These are phyloP conservation scores for Quercus berberidifolia DNA, from an alignment of 306 rosid species.

Conservation along the genomic window DNA sequence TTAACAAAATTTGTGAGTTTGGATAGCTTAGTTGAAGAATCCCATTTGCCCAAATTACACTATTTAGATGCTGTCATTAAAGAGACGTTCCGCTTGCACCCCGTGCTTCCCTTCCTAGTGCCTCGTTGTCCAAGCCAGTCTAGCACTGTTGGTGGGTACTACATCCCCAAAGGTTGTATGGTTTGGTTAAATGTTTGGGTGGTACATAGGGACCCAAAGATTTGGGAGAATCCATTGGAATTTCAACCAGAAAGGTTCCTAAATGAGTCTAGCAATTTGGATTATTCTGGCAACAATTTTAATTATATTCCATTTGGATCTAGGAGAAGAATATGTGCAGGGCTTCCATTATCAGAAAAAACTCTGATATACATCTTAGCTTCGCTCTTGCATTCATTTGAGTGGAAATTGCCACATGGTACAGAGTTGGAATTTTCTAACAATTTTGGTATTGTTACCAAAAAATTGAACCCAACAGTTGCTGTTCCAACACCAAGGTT, in stretches of 20 bases:
- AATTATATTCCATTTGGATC: conserved; percentile 36
- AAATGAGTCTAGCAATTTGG: not conserved
- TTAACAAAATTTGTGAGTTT: conserved; percentile 17
- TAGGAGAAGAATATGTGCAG: conserved; percentile 34
- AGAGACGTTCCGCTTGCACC: conserved; percentile 35
- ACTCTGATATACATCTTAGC: not conserved
- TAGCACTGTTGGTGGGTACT: conserved; percentile 25
- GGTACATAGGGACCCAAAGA: conserved; percentile 24
- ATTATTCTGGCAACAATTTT: conserved; percentile 18
- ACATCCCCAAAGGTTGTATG: conserved; percentile 10
- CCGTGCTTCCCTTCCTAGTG: not conserved
- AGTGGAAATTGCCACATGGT: conserved; percentile 19
- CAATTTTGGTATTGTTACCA: conserved; percentile 21
- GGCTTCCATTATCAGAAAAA: conserved; percentile 22
- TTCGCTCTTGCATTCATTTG: conserved; percentile 28
- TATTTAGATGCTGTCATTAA: not conserved
- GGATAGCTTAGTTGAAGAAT: conserved; percentile 30
- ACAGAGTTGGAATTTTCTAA: not conserved
- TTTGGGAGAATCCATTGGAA: conserved; percentile 24
- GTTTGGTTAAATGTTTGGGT: conserved; percentile 22
- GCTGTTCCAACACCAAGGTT: conserved; percentile 18
- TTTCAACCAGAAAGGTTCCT: conserved; percentile 25
- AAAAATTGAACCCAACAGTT: conserved; percentile 19
- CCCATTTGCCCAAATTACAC: conserved; percentile 21
- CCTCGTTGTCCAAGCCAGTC: conserved; percentile 19